These are phyloP conservation scores for Trypanosoma scelopori DNA, from an alignment of 208 protist genomes.

Conservation along the genomic window DNA sequence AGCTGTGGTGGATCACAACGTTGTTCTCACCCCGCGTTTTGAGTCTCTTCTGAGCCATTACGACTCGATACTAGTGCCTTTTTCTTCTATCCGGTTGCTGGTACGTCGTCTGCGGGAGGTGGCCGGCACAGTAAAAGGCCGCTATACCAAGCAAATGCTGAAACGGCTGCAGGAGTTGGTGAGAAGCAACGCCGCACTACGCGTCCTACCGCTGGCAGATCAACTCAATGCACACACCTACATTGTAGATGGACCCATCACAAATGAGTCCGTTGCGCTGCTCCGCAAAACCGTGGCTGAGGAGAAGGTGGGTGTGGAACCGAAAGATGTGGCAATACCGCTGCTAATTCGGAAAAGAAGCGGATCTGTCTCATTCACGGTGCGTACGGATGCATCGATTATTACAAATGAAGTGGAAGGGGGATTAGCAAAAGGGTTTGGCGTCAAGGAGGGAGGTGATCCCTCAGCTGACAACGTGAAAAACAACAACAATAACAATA, in stretches of 20 bases:
- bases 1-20: constrained; percentile 87
- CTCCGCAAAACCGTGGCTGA: constrained; percentile 44
- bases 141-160: constrained; percentile 53
- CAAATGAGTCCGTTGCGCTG: constrained; percentile 42
- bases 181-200: constrained; percentile 42
- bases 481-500: no score
- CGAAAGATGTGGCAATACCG: constrained; percentile 1
- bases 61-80: constrained; percentile 83
- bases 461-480: background rate
- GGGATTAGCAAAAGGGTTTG: background rate
- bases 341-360: constrained; percentile 24
- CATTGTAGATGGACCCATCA: constrained; percentile 54
- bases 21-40: constrained; percentile 73
- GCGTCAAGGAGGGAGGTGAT: background rate
- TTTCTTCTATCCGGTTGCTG: constrained; percentile 64
- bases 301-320: background rate
- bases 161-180: constrained; percentile 44
- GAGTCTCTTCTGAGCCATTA: constrained; percentile 83
- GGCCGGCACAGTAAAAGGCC: constrained; percentile 43
- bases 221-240: constrained; percentile 81
- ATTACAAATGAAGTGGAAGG: background rate
- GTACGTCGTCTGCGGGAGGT: constrained; percentile 64
- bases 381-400: background rate
- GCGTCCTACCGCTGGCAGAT: constrained; percentile 73
- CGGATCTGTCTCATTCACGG: background rate